Base-by-base conservation (phyloP, 2,329 filamentous ascomycete genomes). In the Didymella sp. region DNA sequence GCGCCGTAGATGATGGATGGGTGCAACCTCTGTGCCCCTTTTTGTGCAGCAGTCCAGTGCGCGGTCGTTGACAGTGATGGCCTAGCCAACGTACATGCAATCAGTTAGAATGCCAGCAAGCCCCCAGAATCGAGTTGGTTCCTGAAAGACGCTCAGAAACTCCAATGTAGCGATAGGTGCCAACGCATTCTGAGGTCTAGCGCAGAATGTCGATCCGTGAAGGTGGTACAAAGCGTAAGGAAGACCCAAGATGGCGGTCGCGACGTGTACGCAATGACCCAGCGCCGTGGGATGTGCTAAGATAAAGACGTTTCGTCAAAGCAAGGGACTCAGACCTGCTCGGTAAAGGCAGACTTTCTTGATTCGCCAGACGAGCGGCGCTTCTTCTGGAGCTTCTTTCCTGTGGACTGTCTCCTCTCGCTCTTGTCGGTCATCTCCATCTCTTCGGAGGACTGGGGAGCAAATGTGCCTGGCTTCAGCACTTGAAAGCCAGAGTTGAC, bases 401-500 rank as follows among this genome's bases (percentile, higher is more conserved):
- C 56, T 13, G 49, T 53, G 6, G 76, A 75, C 40, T 74, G 69
- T 54, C 74, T 75, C 64, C 71, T 72, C 49, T 75, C 70, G 24
- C 43, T 53, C 35, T 40, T 52, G 37, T 52, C 54, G 8, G 69
- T 62, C n/a, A 68, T 41, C 51, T 70, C 61, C 54, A 64, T 44
- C 30, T 71, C 67, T 38, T 73, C 69, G 30, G 71, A 68, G 4
- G 69, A 69, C 21, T 72, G 68, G 7, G 70, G 64, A 41, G 69
- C 65, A 48, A 77, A 70, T n/a, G 74, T 78, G 51, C 76, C 76
- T 38, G 76, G 75, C 28, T 65, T 68, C 24, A 78, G 62, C 28
- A 78, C 73, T 58, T 77, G 70, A 51, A 78, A 78, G 37, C 75
- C 76, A n/a, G 76, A 71, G 59, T 78, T 78, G 53, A 78, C 76